phyloP scores from a whole-genome alignment of 768 basidiomycete genomes.

The Termitomyces bulborhizus region DNA sequence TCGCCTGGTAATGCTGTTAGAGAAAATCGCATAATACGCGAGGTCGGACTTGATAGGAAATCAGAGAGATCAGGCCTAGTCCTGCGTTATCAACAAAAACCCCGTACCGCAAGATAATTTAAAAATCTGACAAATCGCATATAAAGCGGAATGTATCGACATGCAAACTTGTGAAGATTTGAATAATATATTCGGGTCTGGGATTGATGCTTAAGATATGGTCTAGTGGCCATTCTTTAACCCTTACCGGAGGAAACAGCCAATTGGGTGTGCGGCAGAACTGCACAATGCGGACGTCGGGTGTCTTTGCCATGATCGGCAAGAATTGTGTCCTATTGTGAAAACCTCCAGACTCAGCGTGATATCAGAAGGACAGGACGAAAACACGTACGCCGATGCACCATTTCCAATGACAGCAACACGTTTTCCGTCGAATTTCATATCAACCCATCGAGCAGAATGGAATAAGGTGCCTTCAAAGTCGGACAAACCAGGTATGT shows the following conservation, averaged over 20 bases:
- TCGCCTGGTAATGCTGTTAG: slow-evolving; percentile 5
- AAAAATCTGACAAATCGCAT: slow-evolving; percentile 23
- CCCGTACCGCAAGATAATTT: slow-evolving; percentile 12
- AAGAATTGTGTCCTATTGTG: slow-evolving; percentile 44
- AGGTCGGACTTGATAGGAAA: slow-evolving; percentile 4
- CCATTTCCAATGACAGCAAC: slow-evolving; percentile 59
- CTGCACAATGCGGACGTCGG: slow-evolving; percentile 34
- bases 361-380: slow-evolving; percentile 3
- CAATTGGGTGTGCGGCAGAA: slow-evolving; percentile 47
- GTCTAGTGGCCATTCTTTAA: not conserved
- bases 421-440: slow-evolving; percentile 36
- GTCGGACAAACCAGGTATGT: slow-evolving; percentile 24
- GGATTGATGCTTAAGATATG: not conserved
- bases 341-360: not conserved
- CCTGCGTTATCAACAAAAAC: not conserved
- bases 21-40: slow-evolving; percentile 9
- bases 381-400: slow-evolving; percentile 37
- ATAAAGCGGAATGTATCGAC: slow-evolving; percentile 32
- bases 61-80: not conserved
- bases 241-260: slow-evolving; percentile 37
- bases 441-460: slow-evolving; percentile 43
- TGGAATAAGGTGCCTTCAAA: slow-evolving; percentile 51
- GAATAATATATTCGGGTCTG: slow-evolving; percentile 23
- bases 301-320: slow-evolving; percentile 35
- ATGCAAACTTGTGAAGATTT: slow-evolving; percentile 31